Evolutionary conservation across 805 yeast species (phyloP).

Genomic region (Priceomyces medius): DNA sequence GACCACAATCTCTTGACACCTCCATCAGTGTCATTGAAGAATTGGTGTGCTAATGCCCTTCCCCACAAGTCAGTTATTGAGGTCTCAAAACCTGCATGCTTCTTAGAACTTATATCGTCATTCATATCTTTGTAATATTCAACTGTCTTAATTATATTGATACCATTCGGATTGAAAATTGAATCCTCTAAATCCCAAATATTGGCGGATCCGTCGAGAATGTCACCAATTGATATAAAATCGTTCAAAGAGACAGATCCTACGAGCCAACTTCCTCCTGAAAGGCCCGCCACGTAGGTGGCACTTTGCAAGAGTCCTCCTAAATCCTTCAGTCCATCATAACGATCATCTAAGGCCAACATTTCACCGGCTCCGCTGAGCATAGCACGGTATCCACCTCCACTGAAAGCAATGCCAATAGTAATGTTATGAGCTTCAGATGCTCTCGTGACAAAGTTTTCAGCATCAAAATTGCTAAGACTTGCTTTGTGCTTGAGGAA

Average conservation of each 20-base stretch:
- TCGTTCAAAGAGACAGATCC: slow-evolving; percentile 37
- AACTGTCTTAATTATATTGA: slow-evolving; percentile 51
- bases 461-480: slow-evolving; percentile 33
- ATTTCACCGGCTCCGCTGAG: slow-evolving; percentile 42
- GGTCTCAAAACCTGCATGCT: slow-evolving; percentile 32
- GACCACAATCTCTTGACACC: slow-evolving; percentile 35
- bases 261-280: slow-evolving; percentile 44
- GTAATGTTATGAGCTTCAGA: slow-evolving; percentile 24
- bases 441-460: slow-evolving; percentile 22
- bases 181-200: slow-evolving; percentile 71
- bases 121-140: slow-evolving; percentile 45
- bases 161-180: slow-evolving; percentile 63
- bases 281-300: slow-evolving; percentile 38
- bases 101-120: slow-evolving; percentile 24
- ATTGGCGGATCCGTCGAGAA: slow-evolving; percentile 20
- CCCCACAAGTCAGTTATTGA: slow-evolving; percentile 43
- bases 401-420: slow-evolving; percentile 23
- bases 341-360: slow-evolving; percentile 39
- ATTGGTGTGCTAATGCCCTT: slow-evolving; percentile 33
- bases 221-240: slow-evolving; percentile 33
- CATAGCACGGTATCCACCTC: slow-evolving; percentile 37
- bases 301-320: slow-evolving; percentile 43
- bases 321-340: slow-evolving; percentile 24
- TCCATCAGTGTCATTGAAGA: slow-evolving; percentile 23
- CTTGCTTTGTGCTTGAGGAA: slow-evolving; percentile 30